A percentile compares a stretch with the other conserved stretches of the same genome.
phyloP scores from a whole-genome alignment of 202 grass and related monocot species.

The Zizania palustris region DNA sequence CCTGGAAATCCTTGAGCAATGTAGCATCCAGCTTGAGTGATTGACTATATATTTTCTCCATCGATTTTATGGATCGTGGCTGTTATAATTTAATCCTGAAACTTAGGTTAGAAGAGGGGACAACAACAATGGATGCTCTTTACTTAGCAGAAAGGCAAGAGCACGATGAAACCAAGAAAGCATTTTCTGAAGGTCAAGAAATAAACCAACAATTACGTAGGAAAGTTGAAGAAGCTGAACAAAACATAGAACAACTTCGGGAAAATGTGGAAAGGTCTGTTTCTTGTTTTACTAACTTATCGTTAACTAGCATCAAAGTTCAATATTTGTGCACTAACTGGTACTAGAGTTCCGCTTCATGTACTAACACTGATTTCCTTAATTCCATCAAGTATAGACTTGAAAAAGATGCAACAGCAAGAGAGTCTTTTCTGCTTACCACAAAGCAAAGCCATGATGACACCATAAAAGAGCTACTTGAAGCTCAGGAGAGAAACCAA shows the following conservation, averaged over 20 bases:
- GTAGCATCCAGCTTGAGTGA: slow-evolving; percentile 18
- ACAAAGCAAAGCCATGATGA: slow-evolving; percentile 69
- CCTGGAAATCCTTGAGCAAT: not conserved
- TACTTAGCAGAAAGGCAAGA: slow-evolving; percentile 61
- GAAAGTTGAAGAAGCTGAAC: slow-evolving; percentile 57
- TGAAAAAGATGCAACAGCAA: slow-evolving; percentile 59
- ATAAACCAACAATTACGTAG: slow-evolving; percentile 56
- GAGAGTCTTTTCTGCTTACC: slow-evolving; percentile 55
- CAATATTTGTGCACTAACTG: slow-evolving; percentile 33
- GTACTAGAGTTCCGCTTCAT: slow-evolving; percentile 25
- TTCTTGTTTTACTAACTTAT: slow-evolving; percentile 39
- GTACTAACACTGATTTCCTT: slow-evolving; percentile 30
- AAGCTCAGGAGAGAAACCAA: slow-evolving; percentile 59
- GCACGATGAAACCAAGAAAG: slow-evolving; percentile 62
- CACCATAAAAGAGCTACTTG: slow-evolving; percentile 47
- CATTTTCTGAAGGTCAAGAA: slow-evolving; percentile 56
- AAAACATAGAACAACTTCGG: slow-evolving; percentile 52
- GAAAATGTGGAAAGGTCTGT: slow-evolving; percentile 57
- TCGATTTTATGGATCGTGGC: slow-evolving; percentile 41
- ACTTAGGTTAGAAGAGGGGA: slow-evolving; percentile 68
- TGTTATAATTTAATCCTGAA: slow-evolving; percentile 48
- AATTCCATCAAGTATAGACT: slow-evolving; percentile 53
- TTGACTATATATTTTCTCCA: slow-evolving; percentile 29
- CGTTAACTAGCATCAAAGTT: slow-evolving; percentile 46
- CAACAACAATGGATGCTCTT: slow-evolving; percentile 58